phyloP scores from a whole-genome alignment of 371 early-diverging fungal genomes.

The Apophysomyces variabilis region DNA sequence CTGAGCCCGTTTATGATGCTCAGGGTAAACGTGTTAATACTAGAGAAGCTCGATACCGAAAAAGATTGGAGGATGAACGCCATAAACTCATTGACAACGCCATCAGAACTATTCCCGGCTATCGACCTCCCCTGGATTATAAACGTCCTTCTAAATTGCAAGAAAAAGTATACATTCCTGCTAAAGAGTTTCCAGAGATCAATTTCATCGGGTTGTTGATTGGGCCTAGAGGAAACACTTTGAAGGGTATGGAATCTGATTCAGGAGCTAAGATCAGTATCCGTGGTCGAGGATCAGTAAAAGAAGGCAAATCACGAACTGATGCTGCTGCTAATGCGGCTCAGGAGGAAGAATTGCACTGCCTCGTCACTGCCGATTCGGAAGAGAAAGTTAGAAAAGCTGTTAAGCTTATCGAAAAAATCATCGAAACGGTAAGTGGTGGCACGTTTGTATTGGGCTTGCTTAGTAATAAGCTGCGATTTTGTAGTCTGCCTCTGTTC shows the following conservation, averaged over 20 bases:
- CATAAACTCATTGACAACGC: constrained; percentile 85
- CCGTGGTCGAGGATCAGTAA: constrained; percentile 95
- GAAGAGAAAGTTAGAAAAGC: constrained; percentile 89
- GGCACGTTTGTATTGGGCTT: background rate
- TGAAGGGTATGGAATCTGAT: constrained; percentile 93
- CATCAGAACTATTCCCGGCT: constrained; percentile 76
- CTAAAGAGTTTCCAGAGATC: constrained; percentile 93
- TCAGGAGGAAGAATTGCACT: constrained; percentile 95
- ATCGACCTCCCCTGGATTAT: constrained; percentile 92
- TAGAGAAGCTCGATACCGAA: constrained; percentile 88
- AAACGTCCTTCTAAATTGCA: constrained; percentile 79
- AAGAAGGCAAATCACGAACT: constrained; percentile 88
- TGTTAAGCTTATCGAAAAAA: constrained; percentile 86
- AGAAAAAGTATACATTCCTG: constrained; percentile 96
- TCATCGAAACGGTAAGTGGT: constrained; percentile 85
- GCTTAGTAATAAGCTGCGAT: constrained; percentile 3
- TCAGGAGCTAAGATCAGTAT: constrained; percentile 96
- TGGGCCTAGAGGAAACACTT: constrained; percentile 96
- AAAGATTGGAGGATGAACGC: constrained; percentile 94
- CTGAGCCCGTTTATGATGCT: constrained; percentile 89
- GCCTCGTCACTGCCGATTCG: constrained; percentile 87
- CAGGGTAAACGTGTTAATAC: constrained; percentile 96
- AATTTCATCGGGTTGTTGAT: constrained; percentile 97
- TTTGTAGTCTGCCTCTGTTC: constrained; percentile 81
- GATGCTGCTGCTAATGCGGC: constrained; percentile 74